Conservation (phyloP, 768 basidiomycete species). For the Chalciporus chontae region DNA sequence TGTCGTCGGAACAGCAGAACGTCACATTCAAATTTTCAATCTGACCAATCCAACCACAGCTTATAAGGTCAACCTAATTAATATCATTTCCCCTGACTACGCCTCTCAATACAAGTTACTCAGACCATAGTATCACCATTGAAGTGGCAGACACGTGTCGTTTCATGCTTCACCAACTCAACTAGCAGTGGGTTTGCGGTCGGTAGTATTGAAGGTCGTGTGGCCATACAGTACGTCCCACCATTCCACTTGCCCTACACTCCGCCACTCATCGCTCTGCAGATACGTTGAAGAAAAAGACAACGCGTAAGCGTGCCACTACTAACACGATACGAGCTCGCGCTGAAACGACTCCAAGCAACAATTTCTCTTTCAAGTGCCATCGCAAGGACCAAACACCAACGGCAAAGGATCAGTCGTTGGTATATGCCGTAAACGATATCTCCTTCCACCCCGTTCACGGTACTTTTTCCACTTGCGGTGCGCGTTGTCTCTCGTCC, state of each 20-base stretch:
- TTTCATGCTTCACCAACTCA: slow-evolving; percentile 69
- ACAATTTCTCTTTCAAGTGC: slow-evolving; percentile 89
- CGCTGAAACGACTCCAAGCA: slow-evolving; percentile 32
- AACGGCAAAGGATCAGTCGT: slow-evolving; percentile 57
- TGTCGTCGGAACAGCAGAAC: slow-evolving; percentile 91
- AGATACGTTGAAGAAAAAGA: slow-evolving; percentile 90
- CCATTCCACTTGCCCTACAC: background rate
- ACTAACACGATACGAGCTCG: background rate
- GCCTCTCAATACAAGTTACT: background rate
- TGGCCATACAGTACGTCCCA: slow-evolving; percentile 88
- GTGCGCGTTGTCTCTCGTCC: slow-evolving; percentile 33
- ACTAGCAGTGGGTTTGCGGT: slow-evolving; percentile 71
- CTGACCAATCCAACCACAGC: slow-evolving; percentile 75
- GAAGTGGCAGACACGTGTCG: slow-evolving; percentile 90
- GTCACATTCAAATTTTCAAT: slow-evolving; percentile 88
- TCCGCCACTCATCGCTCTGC: background rate
- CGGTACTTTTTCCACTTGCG: slow-evolving; percentile 83
- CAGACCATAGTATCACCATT: slow-evolving; percentile 82
- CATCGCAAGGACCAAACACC: slow-evolving; percentile 59
- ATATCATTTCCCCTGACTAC: background rate
- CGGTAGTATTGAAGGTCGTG: slow-evolving; percentile 86
- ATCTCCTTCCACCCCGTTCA: slow-evolving; percentile 84
- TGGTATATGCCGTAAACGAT: slow-evolving; percentile 81
- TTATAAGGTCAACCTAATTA: slow-evolving; percentile 56
- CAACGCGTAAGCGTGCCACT: slow-evolving; percentile 44